Conservation (phyloP, 2,329 filamentous ascomycete species). For the Fusarium sp. region DNA sequence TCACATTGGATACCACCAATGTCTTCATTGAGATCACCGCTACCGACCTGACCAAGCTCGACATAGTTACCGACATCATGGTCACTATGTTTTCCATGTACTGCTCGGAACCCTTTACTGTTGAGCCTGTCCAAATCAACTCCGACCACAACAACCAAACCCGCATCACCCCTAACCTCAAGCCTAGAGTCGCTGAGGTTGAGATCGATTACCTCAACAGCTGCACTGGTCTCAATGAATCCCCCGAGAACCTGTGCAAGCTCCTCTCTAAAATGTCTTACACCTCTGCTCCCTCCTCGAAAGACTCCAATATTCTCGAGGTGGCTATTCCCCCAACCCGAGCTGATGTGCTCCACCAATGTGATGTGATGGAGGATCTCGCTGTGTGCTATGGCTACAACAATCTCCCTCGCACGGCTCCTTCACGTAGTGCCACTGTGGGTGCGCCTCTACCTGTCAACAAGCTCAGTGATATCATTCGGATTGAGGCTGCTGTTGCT, state of each 20-base stretch:
- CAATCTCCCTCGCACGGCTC: conserved; percentile 87
- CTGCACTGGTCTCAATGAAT: conserved; percentile 85
- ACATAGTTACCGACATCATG: conserved; percentile 95
- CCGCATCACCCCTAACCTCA: conserved; percentile 82
- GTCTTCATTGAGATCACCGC: conserved; percentile 98
- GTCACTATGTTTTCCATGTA: conserved; percentile 98
- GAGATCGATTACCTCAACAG: conserved; percentile 94
- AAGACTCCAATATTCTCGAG: conserved; percentile 78
- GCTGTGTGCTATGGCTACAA: conserved; percentile 99
- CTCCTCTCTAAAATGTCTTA: conserved; percentile 92
- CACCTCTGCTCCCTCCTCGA: conserved; percentile 78
- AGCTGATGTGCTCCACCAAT: conserved; percentile 94
- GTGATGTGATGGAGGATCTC: conserved; percentile 98
- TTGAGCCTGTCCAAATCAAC: conserved; percentile 92
- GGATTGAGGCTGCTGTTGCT: conserved; percentile 88
- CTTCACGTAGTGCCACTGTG: conserved; percentile 86
- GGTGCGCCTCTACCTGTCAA: conserved; percentile 91
- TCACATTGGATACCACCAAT: conserved; percentile 89
- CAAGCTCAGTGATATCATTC: conserved; percentile 92
- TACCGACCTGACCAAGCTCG: conserved; percentile 94
- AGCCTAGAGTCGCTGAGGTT: conserved; percentile 80
- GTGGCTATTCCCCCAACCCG: conserved; percentile 88
- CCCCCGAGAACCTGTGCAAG: conserved; percentile 79
- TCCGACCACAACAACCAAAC: conserved; percentile 91
- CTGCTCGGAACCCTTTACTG: conserved; percentile 86